phyloP scores from a whole-genome alignment of 495 filamentous ascomycete species.

The Friedmanniomyces simplex region DNA sequence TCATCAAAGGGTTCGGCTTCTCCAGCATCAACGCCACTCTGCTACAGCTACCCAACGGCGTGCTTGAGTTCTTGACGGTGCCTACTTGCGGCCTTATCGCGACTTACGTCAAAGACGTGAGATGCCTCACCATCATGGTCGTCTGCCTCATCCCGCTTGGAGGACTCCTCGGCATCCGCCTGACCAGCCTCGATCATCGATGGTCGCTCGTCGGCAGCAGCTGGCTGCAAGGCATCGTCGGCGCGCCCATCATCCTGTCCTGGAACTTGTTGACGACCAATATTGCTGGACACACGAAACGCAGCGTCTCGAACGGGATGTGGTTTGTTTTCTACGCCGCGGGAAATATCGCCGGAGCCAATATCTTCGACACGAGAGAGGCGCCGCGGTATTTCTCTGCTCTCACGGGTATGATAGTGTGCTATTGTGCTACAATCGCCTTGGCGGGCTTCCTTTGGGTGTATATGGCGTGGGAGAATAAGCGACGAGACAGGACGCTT shows the following conservation, averaged over 20 bases:
- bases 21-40: neutral
- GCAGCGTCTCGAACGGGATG: constrained; percentile 24
- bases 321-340: constrained; percentile 26
- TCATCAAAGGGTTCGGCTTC: constrained; percentile 48
- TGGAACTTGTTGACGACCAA: constrained; percentile 10
- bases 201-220: constrained; percentile 44
- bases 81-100: constrained; percentile 20
- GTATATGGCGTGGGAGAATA: constrained; percentile 7
- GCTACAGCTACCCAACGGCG: constrained; percentile 16
- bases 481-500: neutral
- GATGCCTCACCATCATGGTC: constrained; percentile 24
- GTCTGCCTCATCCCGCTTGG: constrained; percentile 37
- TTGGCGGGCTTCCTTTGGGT: neutral
- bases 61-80: constrained; percentile 21
- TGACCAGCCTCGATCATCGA: constrained; percentile 36
- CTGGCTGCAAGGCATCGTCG: constrained; percentile 34
- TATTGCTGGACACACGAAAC: constrained; percentile 29
- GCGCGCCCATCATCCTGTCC: constrained; percentile 7
- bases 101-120: constrained; percentile 27
- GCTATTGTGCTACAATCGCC: constrained; percentile 2
- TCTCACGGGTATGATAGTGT: constrained; percentile 20
- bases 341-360: constrained; percentile 28
- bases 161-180: constrained; percentile 37
- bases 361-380: constrained; percentile 27
- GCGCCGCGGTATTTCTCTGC: constrained; percentile 28